Conservation (phyloP, 257 asterid genomes). For the Datura wrightii region DNA sequence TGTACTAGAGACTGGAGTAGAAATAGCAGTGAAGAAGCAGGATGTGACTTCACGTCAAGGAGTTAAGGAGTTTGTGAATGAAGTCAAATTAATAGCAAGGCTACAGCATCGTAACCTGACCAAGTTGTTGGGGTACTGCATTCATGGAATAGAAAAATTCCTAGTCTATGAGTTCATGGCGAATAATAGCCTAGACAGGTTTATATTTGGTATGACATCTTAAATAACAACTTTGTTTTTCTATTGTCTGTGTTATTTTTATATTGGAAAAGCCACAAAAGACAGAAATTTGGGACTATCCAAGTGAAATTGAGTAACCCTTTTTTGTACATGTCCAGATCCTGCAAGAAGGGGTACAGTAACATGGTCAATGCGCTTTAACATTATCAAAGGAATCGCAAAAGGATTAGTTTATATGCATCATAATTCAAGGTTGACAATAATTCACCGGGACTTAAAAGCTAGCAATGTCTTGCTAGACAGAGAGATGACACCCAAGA, state of each 20-base stretch:
- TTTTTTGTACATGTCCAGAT: conserved; percentile 26
- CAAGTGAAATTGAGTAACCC: not conserved
- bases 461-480: conserved; percentile 56
- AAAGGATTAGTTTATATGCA: conserved; percentile 56
- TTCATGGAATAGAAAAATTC: conserved; percentile 44
- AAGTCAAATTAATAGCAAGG: conserved; percentile 41
- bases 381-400: conserved; percentile 54
- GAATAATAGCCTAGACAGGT: conserved; percentile 47
- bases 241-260: not conserved
- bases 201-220: conserved; percentile 43
- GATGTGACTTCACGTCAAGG: conserved; percentile 47
- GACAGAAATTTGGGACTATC: not conserved
- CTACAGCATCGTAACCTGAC: conserved; percentile 54
- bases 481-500: conserved; percentile 52
- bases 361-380: conserved; percentile 41
- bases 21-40: conserved; percentile 51
- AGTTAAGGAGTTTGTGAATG: conserved; percentile 48
- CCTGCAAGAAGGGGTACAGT: conserved; percentile 33
- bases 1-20: conserved; percentile 35
- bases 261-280: not conserved
- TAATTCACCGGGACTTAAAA: conserved; percentile 55
- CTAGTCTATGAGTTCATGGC: conserved; percentile 54
- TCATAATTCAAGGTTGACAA: conserved; percentile 49
- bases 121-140: conserved; percentile 53
- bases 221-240: not conserved